Evolutionary conservation across 164 flowering plant genomes (phyloP).

Genomic region (Nymphaea colorata): DNA sequence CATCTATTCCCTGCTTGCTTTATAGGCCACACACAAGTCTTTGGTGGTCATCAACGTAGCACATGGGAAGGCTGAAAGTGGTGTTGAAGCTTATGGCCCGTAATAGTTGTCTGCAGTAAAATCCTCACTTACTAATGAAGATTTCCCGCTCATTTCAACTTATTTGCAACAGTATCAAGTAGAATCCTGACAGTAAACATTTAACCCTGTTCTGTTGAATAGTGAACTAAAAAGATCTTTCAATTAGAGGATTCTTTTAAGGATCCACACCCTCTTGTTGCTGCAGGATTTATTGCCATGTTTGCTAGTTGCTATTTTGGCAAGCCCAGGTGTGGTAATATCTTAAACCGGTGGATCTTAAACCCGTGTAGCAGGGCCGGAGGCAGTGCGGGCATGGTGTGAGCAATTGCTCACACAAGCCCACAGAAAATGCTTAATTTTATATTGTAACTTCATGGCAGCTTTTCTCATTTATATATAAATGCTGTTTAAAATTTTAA

Average conservation of each 20-base stretch:
- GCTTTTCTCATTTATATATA: too few relatives aligned
- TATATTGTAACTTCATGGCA: too few relatives aligned
- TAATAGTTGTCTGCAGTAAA: conserved; percentile 44
- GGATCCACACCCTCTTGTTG: background rate
- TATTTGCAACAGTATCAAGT: background rate
- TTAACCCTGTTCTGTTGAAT: too few relatives aligned
- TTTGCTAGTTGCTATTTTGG: conserved; percentile 64
- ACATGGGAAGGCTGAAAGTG: conserved; percentile 80
- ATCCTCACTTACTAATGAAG: background rate
- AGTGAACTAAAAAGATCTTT: too few relatives aligned
- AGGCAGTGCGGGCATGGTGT: too few relatives aligned
- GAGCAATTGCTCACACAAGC: too few relatives aligned
- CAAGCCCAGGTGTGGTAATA: conserved; percentile 57
- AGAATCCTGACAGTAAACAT: too few relatives aligned
- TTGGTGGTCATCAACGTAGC: conserved; percentile 93
- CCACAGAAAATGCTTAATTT: too few relatives aligned
- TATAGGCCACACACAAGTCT: conserved; percentile 84
- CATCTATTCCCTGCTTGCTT: background rate
- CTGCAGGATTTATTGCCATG: conserved; percentile 64
- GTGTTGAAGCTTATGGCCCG: conserved; percentile 88
- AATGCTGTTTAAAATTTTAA: too few relatives aligned
- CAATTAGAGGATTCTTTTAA: too few relatives aligned
- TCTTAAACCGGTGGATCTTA: too few relatives aligned
- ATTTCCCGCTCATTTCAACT: background rate
- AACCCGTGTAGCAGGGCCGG: background rate